Evolutionary conservation across 31 red algal genomes (phyloP).

Genomic region (Odonthalia washingtoniensis): DNA sequence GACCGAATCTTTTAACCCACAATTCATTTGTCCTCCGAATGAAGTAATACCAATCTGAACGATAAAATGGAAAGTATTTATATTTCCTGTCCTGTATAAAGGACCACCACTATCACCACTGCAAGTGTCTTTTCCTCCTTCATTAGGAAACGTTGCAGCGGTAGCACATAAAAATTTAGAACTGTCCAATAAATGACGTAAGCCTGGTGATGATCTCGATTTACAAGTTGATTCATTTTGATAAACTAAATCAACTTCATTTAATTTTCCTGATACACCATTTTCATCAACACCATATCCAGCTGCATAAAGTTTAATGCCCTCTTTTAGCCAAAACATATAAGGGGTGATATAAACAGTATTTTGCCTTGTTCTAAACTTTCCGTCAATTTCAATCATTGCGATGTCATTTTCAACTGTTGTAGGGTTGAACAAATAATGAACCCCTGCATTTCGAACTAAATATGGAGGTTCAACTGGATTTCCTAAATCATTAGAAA

Average conservation of each 20-base stretch:
- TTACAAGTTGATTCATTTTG: not conserved
- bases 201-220: not conserved
- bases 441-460: too few relatives aligned
- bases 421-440: too few relatives aligned
- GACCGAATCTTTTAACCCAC: not conserved
- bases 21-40: too few relatives aligned
- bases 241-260: not conserved
- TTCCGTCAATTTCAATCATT: too few relatives aligned
- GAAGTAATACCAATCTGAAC: not conserved
- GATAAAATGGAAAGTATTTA: not conserved
- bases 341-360: too few relatives aligned
- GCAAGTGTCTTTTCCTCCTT: not conserved
- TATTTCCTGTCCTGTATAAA: not conserved
- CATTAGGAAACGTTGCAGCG: not conserved
- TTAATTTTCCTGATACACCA: not conserved
- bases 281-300: not conserved
- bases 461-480: too few relatives aligned
- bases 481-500: too few relatives aligned
- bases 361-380: too few relatives aligned
- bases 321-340: too few relatives aligned
- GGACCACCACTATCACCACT: not conserved
- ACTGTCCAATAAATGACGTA: not conserved
- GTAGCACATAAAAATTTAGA: not conserved
- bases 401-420: too few relatives aligned
- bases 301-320: not conserved